Base-by-base conservation (phyloP, 805 yeast species). In the Sungouiozyma intestinalis region DNA sequence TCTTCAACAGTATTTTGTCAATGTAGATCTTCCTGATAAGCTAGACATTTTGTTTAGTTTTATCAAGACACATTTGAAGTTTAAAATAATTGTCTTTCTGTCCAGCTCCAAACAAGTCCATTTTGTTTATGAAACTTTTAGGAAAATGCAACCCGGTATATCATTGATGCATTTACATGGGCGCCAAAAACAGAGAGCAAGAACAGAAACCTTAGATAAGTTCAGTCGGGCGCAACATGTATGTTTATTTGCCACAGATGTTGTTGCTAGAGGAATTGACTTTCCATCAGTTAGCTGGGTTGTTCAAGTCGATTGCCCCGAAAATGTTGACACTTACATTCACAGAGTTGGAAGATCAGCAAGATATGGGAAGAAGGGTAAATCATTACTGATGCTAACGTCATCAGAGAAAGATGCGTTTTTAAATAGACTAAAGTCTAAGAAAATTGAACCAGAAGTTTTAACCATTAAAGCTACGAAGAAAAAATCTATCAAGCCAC, bases 271-370 rank as follows among this genome's bases (percentile, higher is more conserved):
- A 58, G 96, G 96, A 15, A 73, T 86, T 34, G 96, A 86, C 60
- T 85, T 87, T 62, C 95, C 96, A 0, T 84, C 88, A 4, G 84
- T 86, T 39, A 94, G 87, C 56, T 86, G 96, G 96, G 95, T 86
- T n/a, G 69, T 86, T 7, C 96, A 86, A 60, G 72, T 85, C 1
- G 96, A 86, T 57, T 84, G 94, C 53, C 95, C 96, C 0, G 96
- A 86, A 57, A 94, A 85, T 60, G 73, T 77, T 2, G 85, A 87
- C 24, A 87, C 96, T 0, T 86, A 87, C 61, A 84, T 86, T 41
- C 96, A 86, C 53, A 70, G 96, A 55, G 96, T 84, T 8, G 96
- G 96, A 2, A 75, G 96, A 59, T 77, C 82, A 42, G 96, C 95
- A 2, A 71, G 96, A 46, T 85, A 83, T 52, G 95, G 94, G 27